Evolutionary conservation across 2,329 filamentous ascomycete species (phyloP).

Genomic region (Claviceps maximensis): DNA sequence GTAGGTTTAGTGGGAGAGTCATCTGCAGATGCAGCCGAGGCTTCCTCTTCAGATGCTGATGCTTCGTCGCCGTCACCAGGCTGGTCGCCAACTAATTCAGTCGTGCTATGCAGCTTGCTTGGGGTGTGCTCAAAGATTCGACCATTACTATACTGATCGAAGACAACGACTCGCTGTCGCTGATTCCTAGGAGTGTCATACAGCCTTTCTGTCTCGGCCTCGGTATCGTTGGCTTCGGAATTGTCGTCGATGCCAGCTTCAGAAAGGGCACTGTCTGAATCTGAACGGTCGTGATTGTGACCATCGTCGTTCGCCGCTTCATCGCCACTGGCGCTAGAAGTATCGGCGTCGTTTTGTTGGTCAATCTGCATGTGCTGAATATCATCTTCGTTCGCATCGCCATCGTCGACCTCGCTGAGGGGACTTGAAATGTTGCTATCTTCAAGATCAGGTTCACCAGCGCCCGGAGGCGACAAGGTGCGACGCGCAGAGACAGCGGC

Average conservation of each 20-base stretch:
- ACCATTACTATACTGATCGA: constrained; percentile 41
- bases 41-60: constrained; percentile 25
- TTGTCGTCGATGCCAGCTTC: constrained; percentile 32
- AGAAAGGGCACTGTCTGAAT: constrained; percentile 42
- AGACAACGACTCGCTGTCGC: constrained; percentile 47
- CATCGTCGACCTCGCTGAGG: constrained; percentile 82
- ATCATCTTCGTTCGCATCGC: constrained; percentile 56
- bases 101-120: constrained; percentile 56
- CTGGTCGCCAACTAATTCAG: constrained; percentile 14
- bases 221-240: constrained; percentile 48
- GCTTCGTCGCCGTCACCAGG: constrained; percentile 26
- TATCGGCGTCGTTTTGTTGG: constrained; percentile 18
- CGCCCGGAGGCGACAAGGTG: constrained; percentile 30
- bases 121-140: constrained; percentile 53
- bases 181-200: constrained; percentile 70
- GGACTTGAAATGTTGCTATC: constrained; percentile 76
- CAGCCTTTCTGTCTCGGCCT: constrained; percentile 88
- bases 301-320: constrained; percentile 10
- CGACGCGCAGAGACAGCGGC: constrained; percentile 36
- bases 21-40: constrained; percentile 23
- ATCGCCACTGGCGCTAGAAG: constrained; percentile 15
- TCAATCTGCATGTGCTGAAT: constrained; percentile 44
- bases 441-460: constrained; percentile 33
- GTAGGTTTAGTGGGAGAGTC: constrained; percentile 23
- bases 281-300: constrained; percentile 21